Percentiles rank a stretch among this genome's conserved stretches.
Evolutionary conservation across 2,329 filamentous ascomycete genomes (phyloP).

Genomic region (Fusarium euwallaceae): DNA sequence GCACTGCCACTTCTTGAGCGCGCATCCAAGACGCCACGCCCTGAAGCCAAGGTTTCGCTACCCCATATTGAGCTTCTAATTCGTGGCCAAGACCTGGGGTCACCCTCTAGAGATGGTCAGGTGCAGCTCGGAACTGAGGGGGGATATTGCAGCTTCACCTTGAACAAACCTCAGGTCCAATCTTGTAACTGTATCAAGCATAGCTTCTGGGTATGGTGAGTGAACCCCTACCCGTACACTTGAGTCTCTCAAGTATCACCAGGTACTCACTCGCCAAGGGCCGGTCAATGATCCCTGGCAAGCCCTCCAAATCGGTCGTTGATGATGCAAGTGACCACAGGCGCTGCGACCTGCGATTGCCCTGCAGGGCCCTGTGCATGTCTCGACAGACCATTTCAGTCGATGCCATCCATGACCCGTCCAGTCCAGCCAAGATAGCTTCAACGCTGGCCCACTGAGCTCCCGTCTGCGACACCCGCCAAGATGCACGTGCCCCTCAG

Average conservation of each 20-base stretch:
- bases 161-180: background rate
- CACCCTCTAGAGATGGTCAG: conserved; percentile 30
- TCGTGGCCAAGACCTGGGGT: conserved; percentile 39
- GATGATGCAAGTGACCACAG: conserved; percentile 2
- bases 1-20: conserved; percentile 34
- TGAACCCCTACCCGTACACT: background rate
- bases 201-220: conserved; percentile 1
- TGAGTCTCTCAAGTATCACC: conserved; percentile 1
- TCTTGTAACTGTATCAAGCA: background rate
- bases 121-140: conserved; percentile 22
- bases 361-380: conserved; percentile 8
- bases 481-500: conserved; percentile 11
- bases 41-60: conserved; percentile 40
- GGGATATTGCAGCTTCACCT: conserved; percentile 7
- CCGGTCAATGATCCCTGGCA: conserved; percentile 1
- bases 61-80: conserved; percentile 34
- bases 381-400: background rate
- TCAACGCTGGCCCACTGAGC: background rate
- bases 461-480: background rate
- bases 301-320: conserved; percentile 8
- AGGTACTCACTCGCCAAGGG: conserved; percentile 5
- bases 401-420: background rate
- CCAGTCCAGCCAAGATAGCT: conserved; percentile 1
- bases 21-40: conserved; percentile 32
- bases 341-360: conserved; percentile 3